Evolutionary conservation across 148 eudicot genomes (phyloP), one percentile per base, ranked within the genome.

Genomic region (Oxyria digyna): DNA sequence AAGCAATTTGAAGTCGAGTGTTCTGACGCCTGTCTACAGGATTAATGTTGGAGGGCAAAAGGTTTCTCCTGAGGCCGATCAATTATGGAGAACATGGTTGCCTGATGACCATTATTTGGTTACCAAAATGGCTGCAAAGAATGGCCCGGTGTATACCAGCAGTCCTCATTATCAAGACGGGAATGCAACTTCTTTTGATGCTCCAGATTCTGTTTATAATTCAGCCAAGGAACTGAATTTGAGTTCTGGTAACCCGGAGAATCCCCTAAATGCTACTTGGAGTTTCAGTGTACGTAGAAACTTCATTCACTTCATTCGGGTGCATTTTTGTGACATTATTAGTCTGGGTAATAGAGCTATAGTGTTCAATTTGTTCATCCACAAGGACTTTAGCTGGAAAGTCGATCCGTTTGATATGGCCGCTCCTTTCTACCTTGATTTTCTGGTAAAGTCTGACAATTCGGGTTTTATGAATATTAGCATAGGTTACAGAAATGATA

Each of bases 291-390:
- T 86, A 3, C 85, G 82, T 65, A 59, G 77, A 8, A 54, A 70
- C 42, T 80, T 69, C 57, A 64, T 77, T 8, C 81, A 83, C 74
- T 38, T 84, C 24, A 38, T 86, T 5, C 69, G 87, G 15, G 32
- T 81, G 40, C 87, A 86, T 62, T 81, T 86, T 48, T 83, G 87
- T 71, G 91, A 86, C 31, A 84, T 81, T 4, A 72, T 79, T 4
- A 86, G 91, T 65, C 69, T n/a, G 71, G 29, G 78, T 81, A 3
- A 67, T 80, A 0, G 69, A 80, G 84, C 80, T 57, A 75, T 79
- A 12, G 84, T 83, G 84, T 86, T 86, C 71, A 80, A 86, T 54
- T 82, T 84, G 14, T 80, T 74, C 35, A 43, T 86, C 29, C 76
- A 80, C 21, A 84, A 75, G 12, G 35, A 76, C n/a, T 72, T 45